These are phyloP conservation scores for Lachnellula cervina DNA, from an alignment of 2,329 filamentous ascomycete genomes.

Conservation along the genomic window DNA sequence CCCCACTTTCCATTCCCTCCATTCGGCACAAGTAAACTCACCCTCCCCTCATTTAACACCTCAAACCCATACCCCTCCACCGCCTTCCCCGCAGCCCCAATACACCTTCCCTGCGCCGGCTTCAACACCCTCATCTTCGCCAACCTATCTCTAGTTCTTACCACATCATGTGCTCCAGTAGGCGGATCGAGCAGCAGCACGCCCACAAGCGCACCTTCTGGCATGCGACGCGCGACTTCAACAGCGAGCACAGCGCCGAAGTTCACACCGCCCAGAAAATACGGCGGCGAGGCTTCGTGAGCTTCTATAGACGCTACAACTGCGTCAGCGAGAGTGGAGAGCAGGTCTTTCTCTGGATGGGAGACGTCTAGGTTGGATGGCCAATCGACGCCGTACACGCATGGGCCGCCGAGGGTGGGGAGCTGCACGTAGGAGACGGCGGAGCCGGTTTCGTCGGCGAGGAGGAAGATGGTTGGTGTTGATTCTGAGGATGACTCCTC, in stretches of 20 bases:
- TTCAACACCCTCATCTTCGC: too few relatives aligned
- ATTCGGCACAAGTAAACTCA: too few relatives aligned
- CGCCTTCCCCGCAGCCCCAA: too few relatives aligned
- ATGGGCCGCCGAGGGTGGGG: conserved; percentile 38
- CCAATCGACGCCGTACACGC: conserved; percentile 56
- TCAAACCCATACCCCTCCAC: too few relatives aligned
- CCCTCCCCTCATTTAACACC: too few relatives aligned
- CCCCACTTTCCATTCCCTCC: too few relatives aligned
- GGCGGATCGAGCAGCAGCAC: too few relatives aligned
- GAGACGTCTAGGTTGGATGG: conserved; percentile 70
- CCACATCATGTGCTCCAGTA: too few relatives aligned
- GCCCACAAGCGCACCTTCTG: too few relatives aligned
- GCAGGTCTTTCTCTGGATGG: conserved; percentile 57
- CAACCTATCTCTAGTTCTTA: too few relatives aligned
- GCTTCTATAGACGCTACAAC: conserved; percentile 62
- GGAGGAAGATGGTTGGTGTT: conserved; percentile 37
- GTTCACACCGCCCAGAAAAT: conserved; percentile 65
- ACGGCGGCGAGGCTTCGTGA: conserved; percentile 63
- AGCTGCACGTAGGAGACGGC: conserved; percentile 11
- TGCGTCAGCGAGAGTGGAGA: conserved; percentile 59
- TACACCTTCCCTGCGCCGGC: too few relatives aligned
- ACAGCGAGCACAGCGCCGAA: conserved; percentile 67
- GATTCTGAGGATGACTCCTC: conserved; percentile 44
- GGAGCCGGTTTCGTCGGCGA: conserved; percentile 42
- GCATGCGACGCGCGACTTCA: conserved; percentile 53